Evolutionary conservation across 257 asterid species (phyloP).

Genomic region (Solanum chaucha): DNA sequence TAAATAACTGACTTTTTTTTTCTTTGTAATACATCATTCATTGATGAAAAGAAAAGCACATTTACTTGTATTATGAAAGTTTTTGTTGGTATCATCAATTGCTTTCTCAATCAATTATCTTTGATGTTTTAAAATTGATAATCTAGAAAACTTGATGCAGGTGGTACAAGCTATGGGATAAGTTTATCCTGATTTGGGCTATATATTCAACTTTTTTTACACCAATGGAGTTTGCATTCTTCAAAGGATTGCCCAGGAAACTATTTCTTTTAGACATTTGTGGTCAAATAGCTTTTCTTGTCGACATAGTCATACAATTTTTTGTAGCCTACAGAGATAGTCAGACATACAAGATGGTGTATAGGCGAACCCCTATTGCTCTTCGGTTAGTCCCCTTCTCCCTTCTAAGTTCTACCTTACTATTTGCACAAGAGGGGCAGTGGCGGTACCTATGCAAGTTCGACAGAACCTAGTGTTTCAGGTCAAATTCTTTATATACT

Average conservation of each 20-base stretch:
- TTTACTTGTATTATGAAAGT: background rate
- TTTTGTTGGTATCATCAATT: background rate
- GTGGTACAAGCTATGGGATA: slow-evolving; percentile 33
- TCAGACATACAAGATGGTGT: slow-evolving; percentile 27
- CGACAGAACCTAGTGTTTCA: background rate
- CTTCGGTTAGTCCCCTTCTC: slow-evolving; percentile 18
- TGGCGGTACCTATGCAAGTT: background rate
- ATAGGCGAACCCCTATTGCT: slow-evolving; percentile 26
- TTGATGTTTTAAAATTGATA: background rate
- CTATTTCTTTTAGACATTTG: slow-evolving; percentile 24
- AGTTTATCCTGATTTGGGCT: slow-evolving; percentile 36
- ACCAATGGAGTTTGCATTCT: slow-evolving; percentile 38
- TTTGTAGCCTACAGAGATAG: slow-evolving; percentile 34
- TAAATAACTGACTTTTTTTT: background rate
- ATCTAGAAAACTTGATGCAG: slow-evolving; percentile 10
- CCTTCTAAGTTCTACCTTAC: background rate
- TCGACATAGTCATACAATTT: slow-evolving; percentile 29
- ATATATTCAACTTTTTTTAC: slow-evolving; percentile 31
- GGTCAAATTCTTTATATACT: background rate
- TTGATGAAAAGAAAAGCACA: background rate
- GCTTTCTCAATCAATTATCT: background rate
- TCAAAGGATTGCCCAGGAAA: slow-evolving; percentile 29
- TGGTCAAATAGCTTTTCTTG: slow-evolving; percentile 28
- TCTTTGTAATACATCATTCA: background rate
- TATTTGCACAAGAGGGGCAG: background rate